These are phyloP conservation scores for Botrytis paeoniae DNA, from an alignment of 2,329 filamentous ascomycete species.

Conservation along the genomic window DNA sequence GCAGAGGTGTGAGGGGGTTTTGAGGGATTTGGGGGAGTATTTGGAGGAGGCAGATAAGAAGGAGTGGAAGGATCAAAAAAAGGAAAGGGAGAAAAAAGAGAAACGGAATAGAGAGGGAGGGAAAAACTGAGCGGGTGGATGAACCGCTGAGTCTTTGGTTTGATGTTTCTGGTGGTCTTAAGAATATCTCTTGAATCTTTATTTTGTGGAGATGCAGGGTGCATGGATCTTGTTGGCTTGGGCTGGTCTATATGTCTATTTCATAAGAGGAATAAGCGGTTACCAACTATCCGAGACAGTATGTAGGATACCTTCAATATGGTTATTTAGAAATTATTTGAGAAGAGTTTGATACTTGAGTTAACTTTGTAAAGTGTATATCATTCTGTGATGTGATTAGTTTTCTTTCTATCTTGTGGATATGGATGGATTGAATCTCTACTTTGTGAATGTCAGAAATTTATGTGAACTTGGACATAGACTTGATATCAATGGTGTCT, in stretches of 20 bases:
- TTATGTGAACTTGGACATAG: neutral
- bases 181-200: too few species aligned
- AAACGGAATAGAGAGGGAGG: neutral
- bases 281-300: neutral
- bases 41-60: neutral
- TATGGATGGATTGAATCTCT: neutral
- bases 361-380: accelerated
- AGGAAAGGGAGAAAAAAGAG: neutral
- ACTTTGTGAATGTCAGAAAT: neutral
- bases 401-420: neutral
- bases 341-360: neutral
- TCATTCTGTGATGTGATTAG: neutral
- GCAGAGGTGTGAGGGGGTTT: neutral
- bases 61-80: neutral
- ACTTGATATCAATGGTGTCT: neutral
- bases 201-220: too few species aligned
- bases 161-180: neutral
- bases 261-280: accelerated
- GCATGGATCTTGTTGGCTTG: neutral
- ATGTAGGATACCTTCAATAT: neutral
- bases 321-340: neutral
- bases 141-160: neutral
- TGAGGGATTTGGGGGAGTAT: neutral
- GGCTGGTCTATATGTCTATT: neutral
- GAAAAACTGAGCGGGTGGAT: too few species aligned